Evolutionary conservation across 2,329 filamentous ascomycete species (phyloP), one percentile per base, ranked within the genome.

Genomic region (Trichothecium sympodiale): DNA sequence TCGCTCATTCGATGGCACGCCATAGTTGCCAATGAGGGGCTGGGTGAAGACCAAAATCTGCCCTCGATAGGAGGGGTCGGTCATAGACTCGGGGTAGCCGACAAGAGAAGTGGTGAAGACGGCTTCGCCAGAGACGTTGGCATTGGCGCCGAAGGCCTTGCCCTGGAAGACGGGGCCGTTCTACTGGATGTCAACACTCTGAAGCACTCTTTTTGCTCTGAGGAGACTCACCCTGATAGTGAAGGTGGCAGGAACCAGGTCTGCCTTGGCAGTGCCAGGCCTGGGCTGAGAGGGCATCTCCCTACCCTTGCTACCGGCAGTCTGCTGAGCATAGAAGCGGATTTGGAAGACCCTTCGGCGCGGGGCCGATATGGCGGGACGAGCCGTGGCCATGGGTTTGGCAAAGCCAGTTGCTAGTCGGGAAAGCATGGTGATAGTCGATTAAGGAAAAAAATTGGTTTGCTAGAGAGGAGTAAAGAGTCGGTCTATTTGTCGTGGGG

Each of bases 41-140:
- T 95, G 88, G 46, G 91, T 98, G 71, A 96, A 95, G 62, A 96
- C 89, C 50, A 98, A 72, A 48, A 98, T 96, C 69, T 98, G 91
- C 47, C 91, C 83, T 47, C 83, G 81, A 66, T 89, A 89, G 15
- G 83, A 89, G 36, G 83, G 83, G 52, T 89, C 83, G 52, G 83
- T 88, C 71, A 89, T 79, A 33, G 83, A 95, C 69, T 98, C 91
- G 48, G 91, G 91, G 61, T 98, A 98, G 52, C 91, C 91, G 40
- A 98, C 91, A 38, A 96, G 78, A 17, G 89, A 95, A 41, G 91
- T 96, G 43, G 91, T 96, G 71, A 98, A 98, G 59, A 96, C 91
- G 31, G 91, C 91, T 69, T 98, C 91, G 49, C 91, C 91, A 44
- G 88, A 94, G 56, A 96, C 84, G 71, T 95, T 98, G 59, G 83